phyloP scores from a whole-genome alignment of 1,139 yeast genomes.

The Lodderomyces metapsilosis region DNA sequence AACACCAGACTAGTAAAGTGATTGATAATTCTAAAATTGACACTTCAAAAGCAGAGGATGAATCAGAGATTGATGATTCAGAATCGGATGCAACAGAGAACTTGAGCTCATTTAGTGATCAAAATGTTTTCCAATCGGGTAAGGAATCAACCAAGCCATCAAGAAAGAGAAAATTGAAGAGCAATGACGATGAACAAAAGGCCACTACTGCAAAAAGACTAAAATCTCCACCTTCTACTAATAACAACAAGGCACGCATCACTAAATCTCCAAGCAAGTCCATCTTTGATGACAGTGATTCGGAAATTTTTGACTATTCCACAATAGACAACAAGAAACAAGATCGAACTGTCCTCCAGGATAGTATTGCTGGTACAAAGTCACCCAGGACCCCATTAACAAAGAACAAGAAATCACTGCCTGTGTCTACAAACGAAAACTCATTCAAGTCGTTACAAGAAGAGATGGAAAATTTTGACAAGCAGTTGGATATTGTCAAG shows the following conservation, averaged over 20 bases:
- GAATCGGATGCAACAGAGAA: conserved; percentile 2
- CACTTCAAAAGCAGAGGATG: neutral
- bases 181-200: neutral
- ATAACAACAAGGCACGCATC: neutral
- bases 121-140: conserved; percentile 42
- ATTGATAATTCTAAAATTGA: neutral
- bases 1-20: neutral
- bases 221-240: conserved; percentile 4
- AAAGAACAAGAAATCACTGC: conserved; percentile 2
- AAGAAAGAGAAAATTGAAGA: conserved; percentile 4
- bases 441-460: conserved; percentile 20
- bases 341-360: conserved; percentile 1
- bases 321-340: conserved; percentile 1
- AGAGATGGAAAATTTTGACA: conserved; percentile 25
- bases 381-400: conserved; percentile 4
- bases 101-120: conserved; percentile 32
- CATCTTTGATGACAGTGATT: conserved; percentile 16
- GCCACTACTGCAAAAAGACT: conserved; percentile 2
- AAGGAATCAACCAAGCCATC: conserved; percentile 2
- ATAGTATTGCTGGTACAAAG: conserved; percentile 6
- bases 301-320: conserved; percentile 6
- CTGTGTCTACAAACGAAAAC: conserved; percentile 9
- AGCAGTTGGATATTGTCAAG: conserved; percentile 19
- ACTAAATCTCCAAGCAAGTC: conserved; percentile 10
- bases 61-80: neutral